These are phyloP conservation scores for Kluyveromyces sp. DNA, from an alignment of 1,139 yeast genomes.

Conservation along the genomic window DNA sequence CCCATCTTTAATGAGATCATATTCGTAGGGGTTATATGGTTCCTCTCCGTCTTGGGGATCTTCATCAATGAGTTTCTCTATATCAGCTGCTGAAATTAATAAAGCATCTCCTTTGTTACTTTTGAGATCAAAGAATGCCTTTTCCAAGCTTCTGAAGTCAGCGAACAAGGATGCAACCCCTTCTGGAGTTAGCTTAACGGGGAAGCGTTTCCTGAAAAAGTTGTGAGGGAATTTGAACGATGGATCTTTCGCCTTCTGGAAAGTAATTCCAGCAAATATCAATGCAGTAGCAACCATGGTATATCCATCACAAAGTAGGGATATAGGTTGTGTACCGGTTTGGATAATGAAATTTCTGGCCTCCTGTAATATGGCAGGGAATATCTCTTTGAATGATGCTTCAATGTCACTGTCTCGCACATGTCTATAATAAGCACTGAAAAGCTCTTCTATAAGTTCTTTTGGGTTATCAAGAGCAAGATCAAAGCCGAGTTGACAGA, in stretches of 20 bases:
- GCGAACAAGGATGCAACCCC: slow-evolving; percentile 22
- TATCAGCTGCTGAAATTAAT: slow-evolving; percentile 19
- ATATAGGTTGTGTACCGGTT: slow-evolving; percentile 31
- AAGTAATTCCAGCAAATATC: slow-evolving; percentile 27
- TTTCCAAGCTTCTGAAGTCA: slow-evolving; percentile 26
- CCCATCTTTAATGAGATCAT: slow-evolving; percentile 23
- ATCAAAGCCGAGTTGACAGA: slow-evolving; percentile 30
- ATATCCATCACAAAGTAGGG: slow-evolving; percentile 28
- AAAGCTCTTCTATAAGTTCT: slow-evolving; percentile 29
- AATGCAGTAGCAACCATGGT: slow-evolving; percentile 25
- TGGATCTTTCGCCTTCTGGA: slow-evolving; percentile 19
- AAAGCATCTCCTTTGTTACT: slow-evolving; percentile 30
- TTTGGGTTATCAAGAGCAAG: slow-evolving; percentile 29
- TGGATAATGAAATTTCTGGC: slow-evolving; percentile 29
- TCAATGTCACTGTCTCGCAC: slow-evolving; percentile 26
- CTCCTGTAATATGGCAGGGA: slow-evolving; percentile 28
- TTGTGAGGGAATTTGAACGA: slow-evolving; percentile 25
- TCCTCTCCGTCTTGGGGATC: slow-evolving; percentile 8
- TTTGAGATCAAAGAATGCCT: slow-evolving; percentile 28
- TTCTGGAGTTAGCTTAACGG: slow-evolving; percentile 16
- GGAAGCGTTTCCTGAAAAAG: slow-evolving; percentile 26
- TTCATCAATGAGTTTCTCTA: slow-evolving; percentile 22
- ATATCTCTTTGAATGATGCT: slow-evolving; percentile 19
- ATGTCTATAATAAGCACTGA: slow-evolving; percentile 27
- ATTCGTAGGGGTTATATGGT: slow-evolving; percentile 17